These are phyloP conservation scores for Fusarium sp. DNA, from an alignment of 2,329 filamentous ascomycete genomes.

Conservation along the genomic window DNA sequence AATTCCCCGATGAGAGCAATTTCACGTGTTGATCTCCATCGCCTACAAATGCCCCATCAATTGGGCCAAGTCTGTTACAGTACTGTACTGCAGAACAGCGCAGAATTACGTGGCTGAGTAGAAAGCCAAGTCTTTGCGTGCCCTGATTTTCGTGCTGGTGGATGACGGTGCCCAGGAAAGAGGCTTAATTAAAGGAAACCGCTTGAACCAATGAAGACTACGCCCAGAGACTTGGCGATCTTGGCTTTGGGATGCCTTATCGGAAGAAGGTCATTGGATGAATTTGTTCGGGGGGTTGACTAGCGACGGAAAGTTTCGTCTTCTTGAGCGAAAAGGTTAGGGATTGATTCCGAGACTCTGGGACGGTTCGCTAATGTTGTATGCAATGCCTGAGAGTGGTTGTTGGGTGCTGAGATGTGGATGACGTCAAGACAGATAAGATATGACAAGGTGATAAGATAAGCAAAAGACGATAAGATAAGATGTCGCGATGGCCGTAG, in stretches of 20 bases:
- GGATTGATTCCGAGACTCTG: background rate
- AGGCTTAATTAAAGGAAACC: constrained; percentile 13
- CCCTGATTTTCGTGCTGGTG: constrained; percentile 6
- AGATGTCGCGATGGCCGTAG: background rate
- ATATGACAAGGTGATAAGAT: background rate
- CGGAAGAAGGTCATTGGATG: background rate
- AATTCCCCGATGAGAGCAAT: background rate
- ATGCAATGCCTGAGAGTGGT: no score
- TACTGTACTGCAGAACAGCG: background rate
- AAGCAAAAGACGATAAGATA: background rate
- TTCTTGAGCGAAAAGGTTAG: background rate
- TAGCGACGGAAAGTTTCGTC: background rate
- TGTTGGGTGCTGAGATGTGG: background rate
- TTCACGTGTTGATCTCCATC: background rate
- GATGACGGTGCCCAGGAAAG: constrained; percentile 28
- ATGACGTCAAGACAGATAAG: background rate
- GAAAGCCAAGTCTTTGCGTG: constrained; percentile 6
- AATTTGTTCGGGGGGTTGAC: background rate
- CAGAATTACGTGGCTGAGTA: background rate
- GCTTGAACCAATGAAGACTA: constrained; percentile 1
- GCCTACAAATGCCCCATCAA: background rate
- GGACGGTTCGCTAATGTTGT: background rate
- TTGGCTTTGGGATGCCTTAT: constrained; percentile 12
- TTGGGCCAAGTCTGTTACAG: background rate
- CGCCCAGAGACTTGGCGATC: constrained; percentile 15